Base-by-base conservation (phyloP, 768 basidiomycete species). In the Sporobolomyces roseus region DNA sequence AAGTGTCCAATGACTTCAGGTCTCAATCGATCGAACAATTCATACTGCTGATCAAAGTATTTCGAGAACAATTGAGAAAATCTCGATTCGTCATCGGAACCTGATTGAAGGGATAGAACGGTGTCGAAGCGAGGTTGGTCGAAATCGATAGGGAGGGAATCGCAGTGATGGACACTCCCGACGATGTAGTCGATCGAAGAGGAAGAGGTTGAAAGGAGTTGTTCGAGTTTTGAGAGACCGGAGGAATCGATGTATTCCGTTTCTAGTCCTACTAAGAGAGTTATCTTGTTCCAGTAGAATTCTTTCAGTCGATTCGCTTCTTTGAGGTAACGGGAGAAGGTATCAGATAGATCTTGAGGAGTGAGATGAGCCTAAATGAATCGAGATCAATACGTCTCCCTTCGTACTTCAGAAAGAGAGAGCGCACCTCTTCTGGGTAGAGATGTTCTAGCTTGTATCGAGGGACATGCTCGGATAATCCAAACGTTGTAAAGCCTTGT, bases 1-100 rank as follows among this genome's bases (percentile, higher is more conserved):
- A 97, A 82, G 79, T 99, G 96, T 2, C 92, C 96, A 60, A 99
- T 83, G 55, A 98, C 82, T 78, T 93, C 91, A 23, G 96, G 96
- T 61, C 83, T 84, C 78, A 90, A 86, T 30, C 84, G 83, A 53
- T 80, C 75, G 46, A 98, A 70, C 52, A 99, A 79, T 49, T 83
- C 81, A 78, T 84, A 86, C 74, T 99, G 96, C 14, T 86, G 84
- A 76, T 97, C 92, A 70, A 98, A 88, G 80, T 97, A 99, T 16
- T 82, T 78, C 17, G 79, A 36, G 52, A 81, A 74, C 68, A 77
- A 64, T 43, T 75, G 27, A 45, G 56, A n/a, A 68, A 76, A 63
- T 51, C 76, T 46, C 8, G 70, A 67, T 25, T 36, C 55, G n/a
- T 61, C 65, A 9, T 58, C 66, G 13, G 50, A 30, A 1, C 48